Evolutionary conservation across 306 rosid genomes (phyloP), one percentile per base, ranked within the genome.

Genomic region (Oxytropis ochrocephala): DNA sequence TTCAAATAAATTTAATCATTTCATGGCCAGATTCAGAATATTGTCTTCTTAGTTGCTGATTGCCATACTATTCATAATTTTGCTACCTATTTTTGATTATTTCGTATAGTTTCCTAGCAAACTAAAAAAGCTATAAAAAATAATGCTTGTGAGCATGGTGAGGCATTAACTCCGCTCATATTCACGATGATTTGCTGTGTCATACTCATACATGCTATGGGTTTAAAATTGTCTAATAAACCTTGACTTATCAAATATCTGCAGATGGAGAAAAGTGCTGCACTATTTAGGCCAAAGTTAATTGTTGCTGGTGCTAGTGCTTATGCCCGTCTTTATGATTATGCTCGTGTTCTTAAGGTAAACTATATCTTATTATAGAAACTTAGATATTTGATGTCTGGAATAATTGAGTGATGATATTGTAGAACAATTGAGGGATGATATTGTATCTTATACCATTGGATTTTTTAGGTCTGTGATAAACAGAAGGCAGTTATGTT

Each of bases 301-400:
- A 87, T 95, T 67, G 97, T 95, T 66, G 97, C 99, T 36, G 99
- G 99, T 72, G 99, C 99, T 52, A 95, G 99, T 74, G 99, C 99
- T 65, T 91, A 95, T 87, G 97, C 99, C 21, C 96, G 99, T 41
- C 82, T 91, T 61, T 95, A 95, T 80, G 97, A 95, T 66, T 95
- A 95, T 74, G 96, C 78, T 49, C 86, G 88, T n/a, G 80, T 95
- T 72, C 96, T 97, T 78, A 89, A 95, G 97, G 99, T 89, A 81
- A 64, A 36, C 35, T 49, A 35, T 32, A 58, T 59, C 48, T 70
- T 73, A 35, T 50, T 65, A 29, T 32, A 11, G 38, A n/a, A 60
- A 54, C 50, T 30, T 65, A 5, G 17, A 39, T n/a, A 36, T 46
- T 49, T 65, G 27, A 36, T 66, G 24, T 67, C 39, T 52, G 11